Evolutionary conservation across 2,329 filamentous ascomycete species (phyloP).

Genomic region (Penicillium sp.): DNA sequence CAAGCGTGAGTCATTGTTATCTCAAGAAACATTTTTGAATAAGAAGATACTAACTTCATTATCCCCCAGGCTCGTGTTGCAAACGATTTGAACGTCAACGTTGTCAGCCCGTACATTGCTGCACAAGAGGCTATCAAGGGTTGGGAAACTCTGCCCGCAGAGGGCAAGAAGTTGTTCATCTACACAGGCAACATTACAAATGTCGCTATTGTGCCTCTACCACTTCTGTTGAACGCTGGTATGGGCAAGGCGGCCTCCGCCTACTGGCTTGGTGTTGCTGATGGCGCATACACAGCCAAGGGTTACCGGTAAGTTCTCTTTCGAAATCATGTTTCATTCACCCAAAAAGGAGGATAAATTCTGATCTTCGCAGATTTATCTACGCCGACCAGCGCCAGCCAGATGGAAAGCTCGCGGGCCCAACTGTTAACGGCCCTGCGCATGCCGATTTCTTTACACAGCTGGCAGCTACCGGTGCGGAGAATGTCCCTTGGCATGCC

Average conservation of each 20-base stretch:
- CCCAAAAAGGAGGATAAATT: background rate
- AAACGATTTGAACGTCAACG: constrained; percentile 10
- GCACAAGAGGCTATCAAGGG: constrained; percentile 8
- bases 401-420: background rate
- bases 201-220: background rate
- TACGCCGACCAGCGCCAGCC: background rate
- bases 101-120: constrained; percentile 8
- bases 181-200: constrained; percentile 4
- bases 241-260: constrained; percentile 1
- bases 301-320: background rate
- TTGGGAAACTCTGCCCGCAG: constrained; percentile 22
- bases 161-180: background rate
- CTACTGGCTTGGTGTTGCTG: constrained; percentile 1
- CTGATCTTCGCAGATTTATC: background rate
- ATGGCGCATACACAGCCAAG: background rate
- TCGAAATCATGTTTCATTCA: background rate
- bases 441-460: background rate
- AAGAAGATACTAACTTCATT: background rate
- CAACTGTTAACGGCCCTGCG: background rate
- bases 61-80: background rate
- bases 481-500: background rate
- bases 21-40: background rate
- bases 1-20: constrained; percentile 8
- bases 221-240: background rate
- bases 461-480: background rate